These are phyloP conservation scores for Codiaeum variegatum DNA, from an alignment of 441 rosid species.

Conservation along the genomic window DNA sequence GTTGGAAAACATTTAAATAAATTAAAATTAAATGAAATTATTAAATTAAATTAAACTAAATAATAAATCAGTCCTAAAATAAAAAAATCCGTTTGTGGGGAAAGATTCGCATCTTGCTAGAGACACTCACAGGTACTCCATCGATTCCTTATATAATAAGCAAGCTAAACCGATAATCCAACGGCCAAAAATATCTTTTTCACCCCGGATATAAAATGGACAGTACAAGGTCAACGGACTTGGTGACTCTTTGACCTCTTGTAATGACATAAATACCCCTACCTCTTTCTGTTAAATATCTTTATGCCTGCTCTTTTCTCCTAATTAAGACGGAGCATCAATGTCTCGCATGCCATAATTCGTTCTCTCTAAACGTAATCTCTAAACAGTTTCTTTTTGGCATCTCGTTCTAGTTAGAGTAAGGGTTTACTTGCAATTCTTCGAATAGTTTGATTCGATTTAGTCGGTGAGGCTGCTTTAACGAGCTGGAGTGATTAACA, in stretches of 20 bases:
- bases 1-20: no score
- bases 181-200: background rate
- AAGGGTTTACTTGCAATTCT: constrained; percentile 18
- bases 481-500: constrained; percentile 11
- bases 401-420: background rate
- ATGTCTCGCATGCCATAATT: background rate
- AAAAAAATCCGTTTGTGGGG: no score
- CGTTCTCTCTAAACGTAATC: background rate
- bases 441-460: background rate
- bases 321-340: background rate
- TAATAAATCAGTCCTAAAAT: no score
- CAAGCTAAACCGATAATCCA: background rate
- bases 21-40: no score
- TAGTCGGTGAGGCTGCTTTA: constrained; percentile 8
- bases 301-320: no score
- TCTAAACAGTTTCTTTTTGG: background rate
- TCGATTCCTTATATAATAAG: no score
- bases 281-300: background rate
- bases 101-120: no score
- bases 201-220: no score
- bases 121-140: no score
- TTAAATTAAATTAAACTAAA: no score
- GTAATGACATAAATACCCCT: background rate
- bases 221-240: background rate
- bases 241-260: background rate